A percentile compares a stretch with the other conserved stretches of the same genome.
These are phyloP conservation scores for Plantago lanceolata DNA, from an alignment of 305 asterid species.

Conservation along the genomic window DNA sequence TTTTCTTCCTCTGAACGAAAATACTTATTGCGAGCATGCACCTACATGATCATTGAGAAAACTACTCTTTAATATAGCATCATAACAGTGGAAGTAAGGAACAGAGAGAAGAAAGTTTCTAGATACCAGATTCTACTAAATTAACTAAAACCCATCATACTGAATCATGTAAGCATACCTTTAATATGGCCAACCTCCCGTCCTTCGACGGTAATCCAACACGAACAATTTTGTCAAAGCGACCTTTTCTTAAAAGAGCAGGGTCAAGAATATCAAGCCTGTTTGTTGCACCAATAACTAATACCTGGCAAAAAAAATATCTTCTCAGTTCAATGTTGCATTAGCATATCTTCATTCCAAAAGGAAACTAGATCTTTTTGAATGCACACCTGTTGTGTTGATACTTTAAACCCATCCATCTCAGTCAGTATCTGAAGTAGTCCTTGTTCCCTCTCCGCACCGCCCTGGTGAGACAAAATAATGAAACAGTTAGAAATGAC, in stretches of 20 bases:
- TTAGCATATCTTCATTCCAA: slow-evolving; percentile 9
- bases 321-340: slow-evolving; percentile 22
- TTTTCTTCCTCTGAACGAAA: slow-evolving; percentile 91
- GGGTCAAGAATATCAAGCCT: slow-evolving; percentile 98
- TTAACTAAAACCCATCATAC: slow-evolving; percentile 10
- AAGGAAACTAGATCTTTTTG: slow-evolving; percentile 17
- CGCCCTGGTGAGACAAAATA: slow-evolving; percentile 61
- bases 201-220: slow-evolving; percentile 94
- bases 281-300: slow-evolving; percentile 96
- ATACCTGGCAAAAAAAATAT: slow-evolving; percentile 53
- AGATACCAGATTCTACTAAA: slow-evolving; percentile 2
- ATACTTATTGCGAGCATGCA: slow-evolving; percentile 93
- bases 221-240: slow-evolving; percentile 94
- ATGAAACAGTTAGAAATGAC: slow-evolving; percentile 13
- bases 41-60: slow-evolving; percentile 44
- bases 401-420: slow-evolving; percentile 95
- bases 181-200: slow-evolving; percentile 90
- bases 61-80: slow-evolving; percentile 20
- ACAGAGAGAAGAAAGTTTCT: slow-evolving; percentile 1
- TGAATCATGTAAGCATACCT: slow-evolving; percentile 42
- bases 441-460: slow-evolving; percentile 99
- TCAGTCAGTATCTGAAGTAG: slow-evolving; percentile 95
- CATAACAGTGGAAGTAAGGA: neutral
- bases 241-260: slow-evolving; percentile 92
- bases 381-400: slow-evolving; percentile 73